Conservation (phyloP, 768 basidiomycete species). For the Lentinula guzmanii region DNA sequence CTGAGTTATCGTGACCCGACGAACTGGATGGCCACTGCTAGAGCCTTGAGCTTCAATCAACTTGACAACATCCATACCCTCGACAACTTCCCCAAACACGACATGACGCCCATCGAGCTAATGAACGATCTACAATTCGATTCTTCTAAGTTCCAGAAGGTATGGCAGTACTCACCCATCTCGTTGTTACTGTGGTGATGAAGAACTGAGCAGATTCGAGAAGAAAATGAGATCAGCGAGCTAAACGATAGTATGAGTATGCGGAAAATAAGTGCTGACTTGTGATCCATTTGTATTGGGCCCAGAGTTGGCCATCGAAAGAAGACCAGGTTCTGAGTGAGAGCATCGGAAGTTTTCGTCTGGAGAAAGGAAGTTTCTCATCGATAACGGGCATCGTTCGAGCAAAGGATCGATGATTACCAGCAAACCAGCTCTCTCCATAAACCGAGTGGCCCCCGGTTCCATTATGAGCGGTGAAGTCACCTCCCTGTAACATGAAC, state of each 20-base stretch:
- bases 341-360: conserved; percentile 83
- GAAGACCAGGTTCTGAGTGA: conserved; percentile 63
- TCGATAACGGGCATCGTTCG: not conserved
- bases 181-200: conserved; percentile 72
- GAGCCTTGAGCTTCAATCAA: conserved; percentile 35
- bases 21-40: conserved; percentile 32
- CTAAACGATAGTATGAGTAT: not conserved
- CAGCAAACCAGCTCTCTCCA: conserved; percentile 52
- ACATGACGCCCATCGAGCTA: conserved; percentile 73
- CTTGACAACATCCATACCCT: conserved; percentile 53
- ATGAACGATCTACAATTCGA: conserved; percentile 23
- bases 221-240: not conserved
- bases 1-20: conserved; percentile 44
- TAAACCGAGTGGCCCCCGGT: conserved; percentile 82
- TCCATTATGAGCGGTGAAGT: conserved; percentile 66
- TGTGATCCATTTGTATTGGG: conserved; percentile 78
- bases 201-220: conserved; percentile 53
- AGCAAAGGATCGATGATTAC: conserved; percentile 26
- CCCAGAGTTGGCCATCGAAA: conserved; percentile 81
- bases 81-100: conserved; percentile 83
- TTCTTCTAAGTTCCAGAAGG: conserved; percentile 28
- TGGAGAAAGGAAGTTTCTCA: conserved; percentile 11
- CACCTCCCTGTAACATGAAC: conserved; percentile 91
- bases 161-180: conserved; percentile 28
- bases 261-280: conserved; percentile 6